These are phyloP conservation scores for Didymella exigua DNA, from an alignment of 2,329 filamentous ascomycete genomes.

Conservation along the genomic window DNA sequence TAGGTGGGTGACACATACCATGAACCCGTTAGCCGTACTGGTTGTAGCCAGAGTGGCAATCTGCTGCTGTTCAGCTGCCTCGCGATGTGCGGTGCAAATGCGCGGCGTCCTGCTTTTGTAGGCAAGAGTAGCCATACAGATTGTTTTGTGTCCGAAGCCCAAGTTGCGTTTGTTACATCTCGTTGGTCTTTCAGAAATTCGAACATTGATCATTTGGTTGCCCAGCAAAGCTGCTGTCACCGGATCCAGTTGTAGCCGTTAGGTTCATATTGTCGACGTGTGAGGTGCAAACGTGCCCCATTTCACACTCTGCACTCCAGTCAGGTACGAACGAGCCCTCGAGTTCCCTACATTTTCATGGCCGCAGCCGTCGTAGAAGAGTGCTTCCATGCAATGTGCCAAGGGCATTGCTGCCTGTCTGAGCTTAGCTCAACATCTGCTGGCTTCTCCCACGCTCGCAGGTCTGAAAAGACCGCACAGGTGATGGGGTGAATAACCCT, in stretches of 20 bases:
- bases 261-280: not conserved
- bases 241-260: not conserved
- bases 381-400: constrained; percentile 32
- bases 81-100: not conserved
- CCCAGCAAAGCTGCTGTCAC: not conserved
- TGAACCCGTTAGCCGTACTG: constrained; percentile 10
- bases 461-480: constrained; percentile 34
- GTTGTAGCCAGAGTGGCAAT: not conserved
- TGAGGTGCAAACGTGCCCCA: not conserved
- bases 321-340: constrained; percentile 14
- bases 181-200: no score
- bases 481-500: constrained; percentile 33
- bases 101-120: not conserved
- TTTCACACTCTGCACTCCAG: constrained; percentile 3
- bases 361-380: constrained; percentile 20
- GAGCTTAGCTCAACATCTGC: constrained; percentile 31
- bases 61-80: constrained; percentile 5
- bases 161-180: not conserved
- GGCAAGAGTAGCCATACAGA: not conserved
- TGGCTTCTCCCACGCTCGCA: constrained; percentile 35
- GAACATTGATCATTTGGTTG: no score
- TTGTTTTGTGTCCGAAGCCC: not conserved
- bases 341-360: constrained; percentile 23
- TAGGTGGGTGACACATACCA: constrained; percentile 19
- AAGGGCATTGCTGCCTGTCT: constrained; percentile 35